Conservation (phyloP, 208 protist genomes). For the Spongospora subterranea region DNA sequence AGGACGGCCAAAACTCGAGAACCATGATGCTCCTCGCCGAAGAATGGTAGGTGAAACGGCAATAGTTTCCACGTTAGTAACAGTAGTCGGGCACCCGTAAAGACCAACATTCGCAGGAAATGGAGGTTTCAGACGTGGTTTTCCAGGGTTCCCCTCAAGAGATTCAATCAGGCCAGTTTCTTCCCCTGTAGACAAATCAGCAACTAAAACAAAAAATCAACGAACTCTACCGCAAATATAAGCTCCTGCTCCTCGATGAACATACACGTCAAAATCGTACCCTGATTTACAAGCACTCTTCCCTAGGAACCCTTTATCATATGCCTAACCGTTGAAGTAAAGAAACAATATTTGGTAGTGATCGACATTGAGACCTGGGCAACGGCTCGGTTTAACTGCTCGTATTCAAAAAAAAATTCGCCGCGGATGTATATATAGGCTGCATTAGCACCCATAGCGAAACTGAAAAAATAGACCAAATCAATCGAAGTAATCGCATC, state of each 20-base stretch:
- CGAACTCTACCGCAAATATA: constrained; percentile 93
- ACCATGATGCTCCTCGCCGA: constrained; percentile 84
- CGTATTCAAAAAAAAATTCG: constrained; percentile 96
- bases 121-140: constrained; percentile 97
- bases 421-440: constrained; percentile 99
- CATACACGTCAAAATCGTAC: constrained; percentile 97
- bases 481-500: not conserved
- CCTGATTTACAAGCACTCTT: constrained; percentile 95
- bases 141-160: constrained; percentile 90
- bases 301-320: constrained; percentile 84
- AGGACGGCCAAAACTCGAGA: constrained; percentile 91
- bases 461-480: constrained; percentile 65
- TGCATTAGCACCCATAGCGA: constrained; percentile 31
- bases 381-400: constrained; percentile 90
- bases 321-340: not conserved
- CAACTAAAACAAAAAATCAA: not conserved
- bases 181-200: constrained; percentile 78
- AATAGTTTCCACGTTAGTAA: constrained; percentile 98
- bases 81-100: constrained; percentile 97
- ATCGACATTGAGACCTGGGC: constrained; percentile 88
- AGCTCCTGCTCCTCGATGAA: constrained; percentile 94
- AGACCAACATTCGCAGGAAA: constrained; percentile 98
- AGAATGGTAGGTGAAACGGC: constrained; percentile 74
- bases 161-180: constrained; percentile 96
- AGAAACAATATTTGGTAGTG: not conserved